Base-by-base conservation (phyloP, 2,329 filamentous ascomycete species). In the Claviceps sp. region DNA sequence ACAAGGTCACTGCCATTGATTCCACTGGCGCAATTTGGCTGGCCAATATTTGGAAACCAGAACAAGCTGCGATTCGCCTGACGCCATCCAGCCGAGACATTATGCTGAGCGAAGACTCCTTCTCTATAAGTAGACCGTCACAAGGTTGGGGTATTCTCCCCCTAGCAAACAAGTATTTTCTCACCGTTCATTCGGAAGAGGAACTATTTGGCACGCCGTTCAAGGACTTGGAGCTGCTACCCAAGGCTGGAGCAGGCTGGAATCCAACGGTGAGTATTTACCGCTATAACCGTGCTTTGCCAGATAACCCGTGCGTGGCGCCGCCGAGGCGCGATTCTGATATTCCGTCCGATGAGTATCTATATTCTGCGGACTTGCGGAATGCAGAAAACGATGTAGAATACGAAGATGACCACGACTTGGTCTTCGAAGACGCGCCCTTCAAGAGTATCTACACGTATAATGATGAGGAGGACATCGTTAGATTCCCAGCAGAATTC, bases 1-100 rank as follows among this genome's bases (percentile, higher is more conserved):
- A 75, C 5, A 74, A 71, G 54, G 59, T 80, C 1, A 68, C 71
- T 23, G 77, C 73, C 1, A 62, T 77, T 22, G 77, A 80, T 44
- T 73, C 80, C 42, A 58, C 62, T 11, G 77, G 75, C 1, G 61
- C 56, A 11, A 58, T 71, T 5, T 80, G 74, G 72, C 54, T 79
- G 11, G 66, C 76, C 44, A 67, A 77, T 44, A 77, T 81, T 16
- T 80, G 76, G 77, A 68, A 65, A 38, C 51, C 61, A 3, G 52
- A 47, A 11, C 59, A 61, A 50, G 58, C 61, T 0, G 57, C 59
- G 9, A 55, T 68, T 16, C 56, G 60, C 3, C 57, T 70, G 20
- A 49, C 36, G 5, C 54, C 55, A 5, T 53, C 47, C 23, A 46
- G 16, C 54, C 20, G 20, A 20, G 20, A 20, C 20, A 20, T 20